These are phyloP conservation scores for Alternaria solani DNA, from an alignment of 2,329 filamentous ascomycete species.

Conservation along the genomic window DNA sequence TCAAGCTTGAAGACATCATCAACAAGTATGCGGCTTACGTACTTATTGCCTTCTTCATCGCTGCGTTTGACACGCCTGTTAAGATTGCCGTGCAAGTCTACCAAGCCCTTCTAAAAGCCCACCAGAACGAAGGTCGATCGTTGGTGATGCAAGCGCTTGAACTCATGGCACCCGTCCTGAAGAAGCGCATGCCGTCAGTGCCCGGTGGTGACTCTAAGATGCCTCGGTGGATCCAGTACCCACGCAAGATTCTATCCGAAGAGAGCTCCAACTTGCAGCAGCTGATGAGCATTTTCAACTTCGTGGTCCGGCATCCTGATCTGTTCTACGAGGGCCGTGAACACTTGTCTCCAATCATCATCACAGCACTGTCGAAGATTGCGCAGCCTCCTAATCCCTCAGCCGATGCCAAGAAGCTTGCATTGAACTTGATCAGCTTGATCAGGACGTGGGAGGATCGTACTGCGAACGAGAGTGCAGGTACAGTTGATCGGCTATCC, in stretches of 20 bases:
- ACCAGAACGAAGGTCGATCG: conserved; percentile 91
- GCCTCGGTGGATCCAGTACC: conserved; percentile 87
- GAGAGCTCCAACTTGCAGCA: conserved; percentile 95
- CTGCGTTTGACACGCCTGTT: conserved; percentile 91
- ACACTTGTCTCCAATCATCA: conserved; percentile 87
- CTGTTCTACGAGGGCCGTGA: conserved; percentile 95
- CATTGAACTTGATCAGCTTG: conserved; percentile 86
- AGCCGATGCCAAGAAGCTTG: conserved; percentile 89
- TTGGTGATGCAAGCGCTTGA: conserved; percentile 94
- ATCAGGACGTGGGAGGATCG: conserved; percentile 94
- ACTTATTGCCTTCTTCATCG: conserved; percentile 96
- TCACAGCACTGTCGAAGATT: conserved; percentile 87
- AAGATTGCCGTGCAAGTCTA: conserved; percentile 98
- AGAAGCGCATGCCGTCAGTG: conserved; percentile 70
- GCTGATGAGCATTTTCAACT: conserved; percentile 96
- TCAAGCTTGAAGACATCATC: conserved; percentile 93
- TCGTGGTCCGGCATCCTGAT: conserved; percentile 89
- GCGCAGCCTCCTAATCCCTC: conserved; percentile 83
- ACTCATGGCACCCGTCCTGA: conserved; percentile 91
- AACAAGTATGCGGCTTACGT: conserved; percentile 99
- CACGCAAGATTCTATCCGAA: conserved; percentile 88
- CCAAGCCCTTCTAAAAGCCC: conserved; percentile 85
- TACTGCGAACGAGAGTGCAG: conserved; percentile 67
- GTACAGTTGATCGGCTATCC: conserved; percentile 57
- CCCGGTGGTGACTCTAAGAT: conserved; percentile 73